Percentiles rank a stretch among this genome's conserved stretches.
phyloP scores from a whole-genome alignment of 306 rosid genomes.

The Fagus crenata region DNA sequence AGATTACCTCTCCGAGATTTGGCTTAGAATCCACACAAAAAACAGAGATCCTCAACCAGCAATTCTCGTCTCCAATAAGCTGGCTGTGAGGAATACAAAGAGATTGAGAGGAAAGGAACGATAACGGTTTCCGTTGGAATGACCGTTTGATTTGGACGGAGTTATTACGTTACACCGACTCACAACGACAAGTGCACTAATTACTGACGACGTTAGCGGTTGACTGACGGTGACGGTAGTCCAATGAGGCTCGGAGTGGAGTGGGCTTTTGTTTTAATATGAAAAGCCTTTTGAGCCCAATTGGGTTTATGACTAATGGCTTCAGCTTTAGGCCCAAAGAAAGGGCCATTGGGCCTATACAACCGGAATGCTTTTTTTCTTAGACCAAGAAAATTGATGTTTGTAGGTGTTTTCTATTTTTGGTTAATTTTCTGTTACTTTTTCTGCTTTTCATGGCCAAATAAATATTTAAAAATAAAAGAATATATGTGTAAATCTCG shows the following conservation, averaged over 20 bases:
- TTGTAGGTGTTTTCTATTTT: no score
- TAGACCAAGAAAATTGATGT: no score
- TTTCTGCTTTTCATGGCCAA: no score
- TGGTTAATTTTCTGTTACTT: no score
- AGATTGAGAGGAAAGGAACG: slow-evolving; percentile 1
- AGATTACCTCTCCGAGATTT: slow-evolving; percentile 18
- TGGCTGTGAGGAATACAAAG: neutral
- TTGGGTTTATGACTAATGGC: neutral
- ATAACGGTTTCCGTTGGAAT: slow-evolving; percentile 8
- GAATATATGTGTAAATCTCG: no score
- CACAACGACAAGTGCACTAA: neutral
- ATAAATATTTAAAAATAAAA: no score
- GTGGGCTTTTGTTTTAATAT: neutral
- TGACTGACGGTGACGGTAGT: slow-evolving; percentile 18
- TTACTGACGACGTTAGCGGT: slow-evolving; percentile 16
- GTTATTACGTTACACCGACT: neutral
- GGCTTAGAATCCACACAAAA: slow-evolving; percentile 18
- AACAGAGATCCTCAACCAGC: slow-evolving; percentile 7
- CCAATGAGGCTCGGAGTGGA: neutral
- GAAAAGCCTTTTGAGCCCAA: neutral
- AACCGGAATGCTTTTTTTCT: rapidly evolving
- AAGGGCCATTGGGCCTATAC: neutral
- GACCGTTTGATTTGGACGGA: slow-evolving; percentile 14
- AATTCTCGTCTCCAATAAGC: slow-evolving; percentile 6
- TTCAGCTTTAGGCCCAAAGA: neutral